Conservation (phyloP, 2,329 filamentous ascomycete genomes). For the Lasiodiplodia sp. region DNA sequence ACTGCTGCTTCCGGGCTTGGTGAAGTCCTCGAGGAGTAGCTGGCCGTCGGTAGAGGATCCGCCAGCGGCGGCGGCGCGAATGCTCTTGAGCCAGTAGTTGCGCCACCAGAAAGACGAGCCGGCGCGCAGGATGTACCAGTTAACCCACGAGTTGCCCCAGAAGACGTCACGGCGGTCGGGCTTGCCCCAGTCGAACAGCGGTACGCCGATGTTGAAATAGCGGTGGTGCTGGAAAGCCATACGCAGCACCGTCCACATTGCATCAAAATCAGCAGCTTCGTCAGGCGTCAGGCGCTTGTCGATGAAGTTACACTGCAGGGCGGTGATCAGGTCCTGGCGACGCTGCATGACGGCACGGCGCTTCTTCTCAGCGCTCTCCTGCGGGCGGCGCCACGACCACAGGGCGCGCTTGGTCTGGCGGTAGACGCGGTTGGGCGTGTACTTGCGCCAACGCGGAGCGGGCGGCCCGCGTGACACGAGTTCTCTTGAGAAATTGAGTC, state of each 20-base stretch:
- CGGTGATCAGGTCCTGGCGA: conserved; percentile 36
- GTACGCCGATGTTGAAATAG: conserved; percentile 38
- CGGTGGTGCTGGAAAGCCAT: conserved; percentile 39
- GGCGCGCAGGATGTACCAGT: conserved; percentile 43
- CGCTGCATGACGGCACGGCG: conserved; percentile 18
- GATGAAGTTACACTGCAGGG: conserved; percentile 25
- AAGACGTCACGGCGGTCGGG: conserved; percentile 29
- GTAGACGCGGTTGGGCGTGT: conserved; percentile 26
- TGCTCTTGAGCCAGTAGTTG: conserved; percentile 39
- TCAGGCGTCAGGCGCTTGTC: conserved; percentile 32
- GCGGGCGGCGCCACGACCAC: conserved; percentile 27
- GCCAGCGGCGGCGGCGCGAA: background rate
- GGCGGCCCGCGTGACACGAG: conserved; percentile 14
- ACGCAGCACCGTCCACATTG: conserved; percentile 42
- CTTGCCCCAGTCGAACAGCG: conserved; percentile 36
- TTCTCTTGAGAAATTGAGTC: conserved; percentile 3
- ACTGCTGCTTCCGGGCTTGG: conserved; percentile 6
- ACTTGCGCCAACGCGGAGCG: conserved; percentile 13
- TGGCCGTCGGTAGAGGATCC: background rate
- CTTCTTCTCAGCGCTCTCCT: conserved; percentile 27
- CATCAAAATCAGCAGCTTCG: conserved; percentile 40
- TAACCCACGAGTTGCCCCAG: conserved; percentile 41
- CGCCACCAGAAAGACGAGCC: conserved; percentile 43
- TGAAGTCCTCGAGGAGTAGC: background rate
- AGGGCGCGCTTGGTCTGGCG: conserved; percentile 25